Percentiles rank a stretch among this genome's conserved stretches.
Evolutionary conservation across 1,284 basidiomycete genomes (phyloP).

Genomic region (Boletus holoroseus): DNA sequence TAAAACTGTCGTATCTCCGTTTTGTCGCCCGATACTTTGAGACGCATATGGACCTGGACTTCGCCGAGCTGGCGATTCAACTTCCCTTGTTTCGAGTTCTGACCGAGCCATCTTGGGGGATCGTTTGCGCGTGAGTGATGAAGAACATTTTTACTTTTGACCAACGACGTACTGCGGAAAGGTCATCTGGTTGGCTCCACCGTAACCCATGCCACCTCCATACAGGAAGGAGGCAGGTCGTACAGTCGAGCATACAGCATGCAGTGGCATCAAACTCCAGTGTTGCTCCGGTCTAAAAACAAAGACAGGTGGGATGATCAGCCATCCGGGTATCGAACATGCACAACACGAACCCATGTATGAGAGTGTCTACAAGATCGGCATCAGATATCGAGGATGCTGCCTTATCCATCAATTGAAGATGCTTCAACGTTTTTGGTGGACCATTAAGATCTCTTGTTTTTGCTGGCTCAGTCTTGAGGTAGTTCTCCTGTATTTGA

Average conservation of each 20-base stretch:
- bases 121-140: conserved; percentile 1
- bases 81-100: conserved; percentile 91
- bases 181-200: conserved; percentile 58
- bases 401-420: conserved; percentile 83
- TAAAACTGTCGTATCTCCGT: conserved; percentile 89
- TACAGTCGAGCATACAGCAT: conserved; percentile 87
- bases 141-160: not conserved
- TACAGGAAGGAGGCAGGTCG: conserved; percentile 80
- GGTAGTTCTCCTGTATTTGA: conserved; percentile 75
- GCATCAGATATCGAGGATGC: conserved; percentile 91
- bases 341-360: conserved; percentile 71
- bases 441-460: conserved; percentile 56
- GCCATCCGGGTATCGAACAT: not conserved
- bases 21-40: conserved; percentile 86
- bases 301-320: not conserved
- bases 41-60: conserved; percentile 91
- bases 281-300: conserved; percentile 79
- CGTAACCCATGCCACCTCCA: conserved; percentile 65
- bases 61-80: conserved; percentile 80
- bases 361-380: conserved; percentile 90
- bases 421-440: conserved; percentile 62
- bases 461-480: conserved; percentile 73
- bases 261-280: conserved; percentile 92
- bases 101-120: conserved; percentile 82
- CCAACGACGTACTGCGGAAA: conserved; percentile 72